phyloP scores from a whole-genome alignment of 202 grass and related monocot genomes.

The Musa balbisiana region DNA sequence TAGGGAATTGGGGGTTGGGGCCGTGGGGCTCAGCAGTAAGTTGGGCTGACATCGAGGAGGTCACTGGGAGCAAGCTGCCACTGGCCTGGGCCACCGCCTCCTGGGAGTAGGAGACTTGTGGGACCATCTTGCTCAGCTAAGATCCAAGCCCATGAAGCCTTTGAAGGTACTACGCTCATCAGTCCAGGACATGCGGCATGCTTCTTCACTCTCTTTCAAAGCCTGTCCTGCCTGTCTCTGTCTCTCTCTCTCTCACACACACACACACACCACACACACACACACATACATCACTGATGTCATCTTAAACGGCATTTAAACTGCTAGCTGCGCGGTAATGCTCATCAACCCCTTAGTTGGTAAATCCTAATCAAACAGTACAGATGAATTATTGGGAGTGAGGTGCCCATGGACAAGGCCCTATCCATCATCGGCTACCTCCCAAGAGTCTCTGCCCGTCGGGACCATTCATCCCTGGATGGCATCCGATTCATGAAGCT shows the following conservation, averaged over 20 bases:
- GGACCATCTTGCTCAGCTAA: slow-evolving; percentile 5
- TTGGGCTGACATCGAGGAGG: too few relatives aligned
- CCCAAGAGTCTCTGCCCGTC: too few relatives aligned
- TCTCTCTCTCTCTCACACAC: background rate
- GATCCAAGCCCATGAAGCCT: background rate
- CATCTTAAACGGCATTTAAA: background rate
- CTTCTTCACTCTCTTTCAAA: too few relatives aligned
- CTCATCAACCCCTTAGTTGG: background rate
- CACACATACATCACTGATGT: background rate
- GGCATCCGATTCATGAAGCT: too few relatives aligned
- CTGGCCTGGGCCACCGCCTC: background rate
- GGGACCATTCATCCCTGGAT: too few relatives aligned
- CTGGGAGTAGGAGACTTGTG: background rate
- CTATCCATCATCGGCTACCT: too few relatives aligned
- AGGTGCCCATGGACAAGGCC: background rate
- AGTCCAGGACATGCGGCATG: background rate
- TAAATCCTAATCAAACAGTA: background rate
- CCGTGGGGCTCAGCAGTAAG: too few relatives aligned
- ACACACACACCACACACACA: background rate
- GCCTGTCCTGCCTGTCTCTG: too few relatives aligned
- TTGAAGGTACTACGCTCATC: background rate
- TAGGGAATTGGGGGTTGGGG: too few relatives aligned
- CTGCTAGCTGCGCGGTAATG: too few relatives aligned
- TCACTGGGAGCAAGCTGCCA: background rate
- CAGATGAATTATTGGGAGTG: slow-evolving; percentile 1